Conservation (phyloP, 768 basidiomycete species). For the Tylopilus rubrobrunneus region DNA sequence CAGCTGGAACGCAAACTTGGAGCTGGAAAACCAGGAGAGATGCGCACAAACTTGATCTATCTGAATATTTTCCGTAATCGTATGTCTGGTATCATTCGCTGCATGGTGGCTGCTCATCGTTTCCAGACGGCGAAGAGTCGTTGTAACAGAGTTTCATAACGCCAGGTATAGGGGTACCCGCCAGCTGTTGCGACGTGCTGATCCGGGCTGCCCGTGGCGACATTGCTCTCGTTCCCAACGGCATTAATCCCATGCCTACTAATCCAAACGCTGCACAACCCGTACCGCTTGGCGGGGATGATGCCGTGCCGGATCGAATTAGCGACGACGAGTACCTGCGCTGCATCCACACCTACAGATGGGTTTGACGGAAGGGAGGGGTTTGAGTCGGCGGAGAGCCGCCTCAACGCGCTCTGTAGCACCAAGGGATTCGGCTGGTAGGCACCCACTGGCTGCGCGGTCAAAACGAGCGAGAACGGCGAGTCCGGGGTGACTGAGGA, state of each 20-base stretch:
- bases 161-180: conserved; percentile 41
- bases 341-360: conserved; percentile 28
- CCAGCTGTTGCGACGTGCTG: conserved; percentile 14
- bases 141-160: conserved; percentile 52
- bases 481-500: conserved; percentile 42
- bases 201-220: conserved; percentile 27
- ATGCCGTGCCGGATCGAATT: conserved; percentile 68
- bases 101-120: neutral
- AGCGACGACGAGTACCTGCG: conserved; percentile 59
- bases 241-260: conserved; percentile 37
- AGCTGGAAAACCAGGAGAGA: neutral
- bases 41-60: conserved; percentile 2
- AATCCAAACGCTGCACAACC: conserved; percentile 63
- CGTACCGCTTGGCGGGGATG: conserved; percentile 53
- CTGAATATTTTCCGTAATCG: neutral
- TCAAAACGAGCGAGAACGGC: conserved; percentile 62
- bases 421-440: conserved; percentile 61
- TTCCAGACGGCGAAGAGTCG: neutral
- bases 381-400: conserved; percentile 21
- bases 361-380: conserved; percentile 18
- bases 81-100: neutral
- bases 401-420: conserved; percentile 31
- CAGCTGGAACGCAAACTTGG: conserved; percentile 2
- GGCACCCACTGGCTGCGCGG: conserved; percentile 67
- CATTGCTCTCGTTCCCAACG: conserved; percentile 33